Conservation (phyloP, 176 grass and related monocot genomes). For the Bonia amplexicaulis region DNA sequence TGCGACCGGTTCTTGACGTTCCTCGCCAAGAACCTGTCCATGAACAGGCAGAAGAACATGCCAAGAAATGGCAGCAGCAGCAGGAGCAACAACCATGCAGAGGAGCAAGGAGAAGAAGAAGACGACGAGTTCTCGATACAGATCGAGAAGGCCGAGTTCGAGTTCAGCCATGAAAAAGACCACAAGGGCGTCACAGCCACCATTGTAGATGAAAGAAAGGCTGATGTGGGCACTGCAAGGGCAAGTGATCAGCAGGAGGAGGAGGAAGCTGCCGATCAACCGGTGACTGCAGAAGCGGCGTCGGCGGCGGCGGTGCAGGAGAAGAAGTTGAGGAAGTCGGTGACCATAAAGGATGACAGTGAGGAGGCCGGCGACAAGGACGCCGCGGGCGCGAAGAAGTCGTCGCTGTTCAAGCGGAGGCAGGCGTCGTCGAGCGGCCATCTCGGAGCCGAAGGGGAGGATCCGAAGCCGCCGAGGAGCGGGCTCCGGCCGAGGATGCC, state of each 20-base stretch:
- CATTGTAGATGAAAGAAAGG: constrained; percentile 5
- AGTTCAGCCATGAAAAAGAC: neutral
- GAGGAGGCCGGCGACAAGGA: neutral
- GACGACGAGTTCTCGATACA: constrained; percentile 23
- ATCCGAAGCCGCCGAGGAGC: neutral
- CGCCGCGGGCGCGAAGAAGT: no score
- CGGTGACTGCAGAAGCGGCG: neutral
- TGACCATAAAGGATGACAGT: constrained; percentile 35
- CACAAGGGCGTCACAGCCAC: neutral
- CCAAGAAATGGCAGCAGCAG: neutral
- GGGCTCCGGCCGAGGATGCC: constrained; percentile 44
- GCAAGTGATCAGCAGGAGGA: neutral
- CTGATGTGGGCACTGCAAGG: neutral
- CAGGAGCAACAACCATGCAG: neutral
- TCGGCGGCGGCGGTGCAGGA: neutral
- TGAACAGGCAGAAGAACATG: constrained; percentile 17
- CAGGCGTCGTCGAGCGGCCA: no score
- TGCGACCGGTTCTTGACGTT: constrained; percentile 44
- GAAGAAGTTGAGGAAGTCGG: constrained; percentile 33
- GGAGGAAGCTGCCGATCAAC: neutral
- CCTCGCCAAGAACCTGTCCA: constrained; percentile 36
- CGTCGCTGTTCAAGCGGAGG: no score
- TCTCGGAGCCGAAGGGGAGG: no score
- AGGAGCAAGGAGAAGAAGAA: neutral
- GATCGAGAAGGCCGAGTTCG: constrained; percentile 44